phyloP scores from a whole-genome alignment of 441 rosid species.

The Gossypium lobatum region DNA sequence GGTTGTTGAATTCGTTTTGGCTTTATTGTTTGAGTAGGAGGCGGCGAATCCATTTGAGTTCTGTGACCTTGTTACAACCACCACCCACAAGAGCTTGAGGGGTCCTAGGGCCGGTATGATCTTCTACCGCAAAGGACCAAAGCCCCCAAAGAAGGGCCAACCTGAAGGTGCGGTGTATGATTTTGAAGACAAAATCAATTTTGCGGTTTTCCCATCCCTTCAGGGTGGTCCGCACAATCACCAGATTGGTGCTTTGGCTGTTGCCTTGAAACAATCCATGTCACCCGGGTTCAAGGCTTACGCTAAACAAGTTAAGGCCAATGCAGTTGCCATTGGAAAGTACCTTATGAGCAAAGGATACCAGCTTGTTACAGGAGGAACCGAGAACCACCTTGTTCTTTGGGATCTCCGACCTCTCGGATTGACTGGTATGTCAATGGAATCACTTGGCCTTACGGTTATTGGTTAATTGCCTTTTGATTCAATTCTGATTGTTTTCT shows the following conservation, averaged over 20 bases:
- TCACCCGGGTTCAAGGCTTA: slow-evolving; percentile 83
- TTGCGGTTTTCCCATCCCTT: slow-evolving; percentile 89
- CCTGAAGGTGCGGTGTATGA: slow-evolving; percentile 88
- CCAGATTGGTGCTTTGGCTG: slow-evolving; percentile 98
- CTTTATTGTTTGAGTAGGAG: slow-evolving; percentile 46
- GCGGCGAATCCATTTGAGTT: slow-evolving; percentile 87
- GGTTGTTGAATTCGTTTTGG: neutral
- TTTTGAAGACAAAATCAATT: slow-evolving; percentile 96
- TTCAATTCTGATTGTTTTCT: neutral
- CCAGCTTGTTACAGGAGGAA: slow-evolving; percentile 87
- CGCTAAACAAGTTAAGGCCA: slow-evolving; percentile 95
- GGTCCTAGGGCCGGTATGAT: slow-evolving; percentile 99
- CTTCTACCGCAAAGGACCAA: slow-evolving; percentile 92
- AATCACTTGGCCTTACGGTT: neutral
- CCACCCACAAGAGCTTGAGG: slow-evolving; percentile 98
- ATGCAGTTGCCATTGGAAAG: slow-evolving; percentile 87
- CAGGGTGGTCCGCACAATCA: slow-evolving; percentile 99
- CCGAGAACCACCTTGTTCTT: slow-evolving; percentile 97
- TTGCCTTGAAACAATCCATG: slow-evolving; percentile 84
- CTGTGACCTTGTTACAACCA: slow-evolving; percentile 96
- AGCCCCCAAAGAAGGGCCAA: slow-evolving; percentile 94
- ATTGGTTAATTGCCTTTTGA: neutral
- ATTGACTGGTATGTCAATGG: slow-evolving; percentile 58
- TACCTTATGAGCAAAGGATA: slow-evolving; percentile 74
- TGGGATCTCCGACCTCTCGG: slow-evolving; percentile 99